These are phyloP conservation scores for Fusarium luffae DNA, from an alignment of 2,329 filamentous ascomycete species.

Conservation along the genomic window DNA sequence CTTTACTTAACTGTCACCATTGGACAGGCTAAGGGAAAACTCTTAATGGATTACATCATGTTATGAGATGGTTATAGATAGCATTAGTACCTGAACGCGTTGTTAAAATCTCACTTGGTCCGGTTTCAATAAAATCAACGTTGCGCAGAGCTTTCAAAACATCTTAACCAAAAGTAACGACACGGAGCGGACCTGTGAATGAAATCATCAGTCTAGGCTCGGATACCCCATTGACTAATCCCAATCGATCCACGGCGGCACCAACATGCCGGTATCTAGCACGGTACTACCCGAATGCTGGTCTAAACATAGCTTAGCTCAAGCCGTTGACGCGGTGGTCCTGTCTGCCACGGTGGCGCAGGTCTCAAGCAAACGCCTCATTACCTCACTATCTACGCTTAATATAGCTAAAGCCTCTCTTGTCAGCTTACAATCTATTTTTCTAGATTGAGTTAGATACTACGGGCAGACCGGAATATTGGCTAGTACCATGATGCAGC, in stretches of 20 bases:
- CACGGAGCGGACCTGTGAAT: neutral
- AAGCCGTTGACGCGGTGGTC: neutral
- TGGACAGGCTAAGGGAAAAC: fast-evolving
- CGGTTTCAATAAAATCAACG: neutral
- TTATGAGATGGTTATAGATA: too few relatives aligned
- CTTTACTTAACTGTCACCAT: neutral
- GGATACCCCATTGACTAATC: neutral
- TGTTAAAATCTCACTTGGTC: too few relatives aligned
- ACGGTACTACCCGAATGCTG: neutral
- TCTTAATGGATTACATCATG: too few relatives aligned
- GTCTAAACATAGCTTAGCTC: neutral
- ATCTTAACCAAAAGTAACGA: neutral
- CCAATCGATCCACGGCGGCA: neutral
- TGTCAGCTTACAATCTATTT: neutral
- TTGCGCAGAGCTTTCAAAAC: neutral
- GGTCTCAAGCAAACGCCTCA: neutral
- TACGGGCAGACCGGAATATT: neutral
- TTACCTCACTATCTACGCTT: neutral
- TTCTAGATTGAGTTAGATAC: neutral
- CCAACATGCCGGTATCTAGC: neutral
- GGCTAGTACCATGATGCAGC: neutral
- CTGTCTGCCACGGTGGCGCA: neutral
- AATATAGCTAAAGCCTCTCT: neutral
- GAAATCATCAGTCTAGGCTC: neutral
- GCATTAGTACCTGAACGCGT: too few relatives aligned